Evolutionary conservation across 2,329 filamentous ascomycete species (phyloP).

Genomic region (Ilyonectria robusta): DNA sequence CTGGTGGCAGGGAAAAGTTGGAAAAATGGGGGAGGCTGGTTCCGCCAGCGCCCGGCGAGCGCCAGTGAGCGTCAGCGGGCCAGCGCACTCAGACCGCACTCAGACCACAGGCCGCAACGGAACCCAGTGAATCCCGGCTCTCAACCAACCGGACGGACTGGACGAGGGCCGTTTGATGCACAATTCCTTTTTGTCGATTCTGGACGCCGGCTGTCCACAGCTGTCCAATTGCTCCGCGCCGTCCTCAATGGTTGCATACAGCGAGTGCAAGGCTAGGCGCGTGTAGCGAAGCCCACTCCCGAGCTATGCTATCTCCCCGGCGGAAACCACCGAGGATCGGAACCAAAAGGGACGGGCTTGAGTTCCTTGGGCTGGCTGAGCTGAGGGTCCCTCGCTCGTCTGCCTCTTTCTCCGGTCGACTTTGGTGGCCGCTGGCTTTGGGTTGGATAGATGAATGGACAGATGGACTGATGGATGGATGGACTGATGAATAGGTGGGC

Average conservation of each 20-base stretch:
- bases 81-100: conserved; percentile 24
- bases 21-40: conserved; percentile 41
- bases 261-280: neutral
- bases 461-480: neutral
- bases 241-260: neutral
- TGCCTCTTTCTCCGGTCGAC: neutral
- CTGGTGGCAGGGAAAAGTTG: conserved; percentile 48
- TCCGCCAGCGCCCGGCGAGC: conserved; percentile 39
- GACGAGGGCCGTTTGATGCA: conserved; percentile 8
- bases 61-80: conserved; percentile 38
- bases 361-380: conserved; percentile 8
- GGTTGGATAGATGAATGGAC: conserved; percentile 4
- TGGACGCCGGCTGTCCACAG: conserved; percentile 1
- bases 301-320: neutral
- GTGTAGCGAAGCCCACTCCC: neutral
- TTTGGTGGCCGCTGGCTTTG: conserved; percentile 12
- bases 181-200: conserved; percentile 18
- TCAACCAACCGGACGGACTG: conserved; percentile 17
- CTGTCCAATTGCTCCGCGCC: conserved; percentile 2
- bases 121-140: conserved; percentile 5
- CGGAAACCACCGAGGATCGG: neutral
- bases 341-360: neutral
- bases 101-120: conserved; percentile 10
- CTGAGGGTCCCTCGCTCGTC: neutral
- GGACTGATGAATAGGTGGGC: neutral